Evolutionary conservation across 352 stramenopile genomes (phyloP), one percentile per base, ranked within the genome.

Genomic region (Globisporangium nagaii): DNA sequence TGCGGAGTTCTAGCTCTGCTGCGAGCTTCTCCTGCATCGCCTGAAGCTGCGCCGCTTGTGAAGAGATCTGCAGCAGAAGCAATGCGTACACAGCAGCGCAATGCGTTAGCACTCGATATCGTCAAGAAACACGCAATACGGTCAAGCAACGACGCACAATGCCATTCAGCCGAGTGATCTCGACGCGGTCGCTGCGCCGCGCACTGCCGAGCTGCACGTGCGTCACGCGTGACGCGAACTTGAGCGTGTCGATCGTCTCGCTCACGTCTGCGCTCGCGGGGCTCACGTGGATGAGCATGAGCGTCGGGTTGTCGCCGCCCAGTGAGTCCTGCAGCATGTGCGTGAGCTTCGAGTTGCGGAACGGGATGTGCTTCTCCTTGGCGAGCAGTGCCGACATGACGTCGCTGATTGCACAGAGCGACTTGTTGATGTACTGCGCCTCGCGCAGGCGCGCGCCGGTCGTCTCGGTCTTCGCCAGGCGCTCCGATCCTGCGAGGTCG

Each of bases 281-380:
- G 27, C 71, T 86, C 35, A 92, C 75, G 35, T 92, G 82, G 2
- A 90, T 70, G 3, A 92, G 50, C 49, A 92, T 53, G 22, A 92
- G 53, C 35, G 71, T 74, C 22, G 71, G 69, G 44, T 64, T 81
- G 25, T 70, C 52, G 2, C 59, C 68, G 9, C 73, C 72, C 11
- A 92, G 53, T 27, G 79, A 88, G 39, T 92, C 80, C 50, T 93
- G 84, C 27, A 95, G 63, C 56, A 95, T 54, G 55, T 92, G 79
- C 19, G 85, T 95, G 22, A 95, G 73, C 63, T 95, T 95, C 11
- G 80, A 88, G 50, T 95, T 93, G 12, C 85, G 70, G 51, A 85
- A 95, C 43, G 83, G 84, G 3, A 95, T 71, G 59, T 93, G 81
- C 24, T 90, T 90, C 20, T 94, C 81, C 61, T 88, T 88, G 1